Conservation (phyloP, 345 rosid genomes). For the Populus simonii region DNA sequence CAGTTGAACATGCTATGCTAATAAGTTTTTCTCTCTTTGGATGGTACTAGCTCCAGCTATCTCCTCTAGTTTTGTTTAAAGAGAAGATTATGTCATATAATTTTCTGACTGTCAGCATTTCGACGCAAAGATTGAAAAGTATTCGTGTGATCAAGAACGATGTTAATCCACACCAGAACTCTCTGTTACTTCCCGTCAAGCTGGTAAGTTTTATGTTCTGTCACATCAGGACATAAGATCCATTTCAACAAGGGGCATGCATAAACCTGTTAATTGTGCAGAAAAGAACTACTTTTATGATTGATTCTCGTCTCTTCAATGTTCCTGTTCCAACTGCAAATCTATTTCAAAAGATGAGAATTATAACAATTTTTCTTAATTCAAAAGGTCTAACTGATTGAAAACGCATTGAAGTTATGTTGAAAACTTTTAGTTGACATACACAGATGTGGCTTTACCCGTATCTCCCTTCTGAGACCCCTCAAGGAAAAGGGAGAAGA, state of each 20-base stretch:
- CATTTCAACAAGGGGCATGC: background rate
- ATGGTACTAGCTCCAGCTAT: too few relatives aligned
- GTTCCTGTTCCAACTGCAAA: background rate
- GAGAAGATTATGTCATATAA: background rate
- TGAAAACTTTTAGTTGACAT: background rate
- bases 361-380: background rate
- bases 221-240: background rate
- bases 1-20: background rate
- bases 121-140: conserved; percentile 60
- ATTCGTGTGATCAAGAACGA: conserved; percentile 60
- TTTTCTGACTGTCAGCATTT: background rate
- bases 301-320: background rate
- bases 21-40: background rate
- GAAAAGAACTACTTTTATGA: background rate
- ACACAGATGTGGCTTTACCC: background rate
- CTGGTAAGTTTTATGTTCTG: conserved; percentile 42
- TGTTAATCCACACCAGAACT: conserved; percentile 85
- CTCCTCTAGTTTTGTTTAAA: too few relatives aligned
- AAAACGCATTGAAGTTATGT: background rate
- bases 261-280: background rate
- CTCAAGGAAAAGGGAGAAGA: background rate
- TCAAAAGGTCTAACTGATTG: background rate
- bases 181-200: conserved; percentile 53
- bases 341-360: background rate
- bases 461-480: background rate